Evolutionary conservation across 495 filamentous ascomycete genomes (phyloP).

Genomic region (Sabuloglossum arenarium): DNA sequence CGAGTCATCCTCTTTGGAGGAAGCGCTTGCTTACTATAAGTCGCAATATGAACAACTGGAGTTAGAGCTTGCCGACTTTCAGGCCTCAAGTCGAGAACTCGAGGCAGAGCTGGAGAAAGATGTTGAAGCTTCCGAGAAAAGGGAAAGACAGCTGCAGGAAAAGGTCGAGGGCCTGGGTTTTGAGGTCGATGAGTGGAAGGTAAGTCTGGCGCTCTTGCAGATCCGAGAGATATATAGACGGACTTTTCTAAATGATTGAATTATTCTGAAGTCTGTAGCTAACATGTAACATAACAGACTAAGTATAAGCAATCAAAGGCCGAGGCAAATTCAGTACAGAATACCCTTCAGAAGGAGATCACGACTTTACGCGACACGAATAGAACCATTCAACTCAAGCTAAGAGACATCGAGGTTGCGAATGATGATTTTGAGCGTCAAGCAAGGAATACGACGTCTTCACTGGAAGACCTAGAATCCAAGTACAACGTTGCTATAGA

Average conservation of each 20-base stretch:
- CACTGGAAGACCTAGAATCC: slow-evolving; percentile 87
- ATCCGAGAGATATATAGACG: background rate
- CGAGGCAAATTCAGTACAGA: slow-evolving; percentile 67
- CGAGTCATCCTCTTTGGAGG: slow-evolving; percentile 34
- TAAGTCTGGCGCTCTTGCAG: slow-evolving; percentile 21
- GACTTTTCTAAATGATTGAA: background rate
- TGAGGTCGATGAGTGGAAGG: slow-evolving; percentile 97
- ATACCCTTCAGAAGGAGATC: slow-evolving; percentile 82
- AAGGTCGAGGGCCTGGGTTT: slow-evolving; percentile 68
- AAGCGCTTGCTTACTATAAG: slow-evolving; percentile 83
- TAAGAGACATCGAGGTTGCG: slow-evolving; percentile 89
- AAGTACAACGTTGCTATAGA: slow-evolving; percentile 94
- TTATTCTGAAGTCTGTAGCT: background rate
- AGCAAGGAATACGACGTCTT: slow-evolving; percentile 80
- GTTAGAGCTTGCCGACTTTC: slow-evolving; percentile 82
- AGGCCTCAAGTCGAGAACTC: slow-evolving; percentile 78
- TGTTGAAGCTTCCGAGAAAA: slow-evolving; percentile 83
- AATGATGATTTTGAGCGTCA: slow-evolving; percentile 98
- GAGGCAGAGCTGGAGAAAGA: slow-evolving; percentile 94
- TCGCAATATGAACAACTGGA: slow-evolving; percentile 85
- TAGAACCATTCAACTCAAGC: slow-evolving; percentile 54
- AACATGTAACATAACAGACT: slow-evolving; percentile 29
- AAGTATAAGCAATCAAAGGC: slow-evolving; percentile 92
- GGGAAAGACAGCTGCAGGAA: slow-evolving; percentile 64
- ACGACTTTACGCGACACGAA: slow-evolving; percentile 71